A percentile compares a stretch with the other conserved stretches of the same genome.
Evolutionary conservation across 495 filamentous ascomycete genomes (phyloP).

Genomic region (Trichoderma gamsii): DNA sequence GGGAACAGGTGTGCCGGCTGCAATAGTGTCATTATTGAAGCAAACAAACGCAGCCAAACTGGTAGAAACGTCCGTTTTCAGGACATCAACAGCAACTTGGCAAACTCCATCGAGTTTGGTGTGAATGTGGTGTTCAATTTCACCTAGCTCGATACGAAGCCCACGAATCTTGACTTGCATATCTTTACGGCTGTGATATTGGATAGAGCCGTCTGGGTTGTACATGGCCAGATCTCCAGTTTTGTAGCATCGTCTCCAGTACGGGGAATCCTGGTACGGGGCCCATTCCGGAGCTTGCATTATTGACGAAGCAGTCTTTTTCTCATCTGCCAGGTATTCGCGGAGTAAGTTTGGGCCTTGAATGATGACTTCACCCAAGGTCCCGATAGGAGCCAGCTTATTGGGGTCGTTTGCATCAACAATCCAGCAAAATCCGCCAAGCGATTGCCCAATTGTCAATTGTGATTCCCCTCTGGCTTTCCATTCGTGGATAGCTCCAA

Average conservation of each 20-base stretch:
- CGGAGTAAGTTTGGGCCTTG: constrained; percentile 37
- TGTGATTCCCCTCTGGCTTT: not conserved
- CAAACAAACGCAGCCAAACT: not conserved
- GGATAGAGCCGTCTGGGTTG: no score
- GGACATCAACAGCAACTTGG: constrained; percentile 40
- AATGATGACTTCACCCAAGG: constrained; percentile 38
- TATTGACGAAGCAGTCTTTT: not conserved
- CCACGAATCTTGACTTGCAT: no score
- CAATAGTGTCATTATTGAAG: not conserved
- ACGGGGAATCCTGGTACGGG: not conserved
- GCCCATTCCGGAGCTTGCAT: not conserved
- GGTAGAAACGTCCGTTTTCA: constrained; percentile 19
- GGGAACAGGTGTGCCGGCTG: constrained; percentile 2
- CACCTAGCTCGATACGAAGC: no score
- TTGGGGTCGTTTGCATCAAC: constrained; percentile 45
- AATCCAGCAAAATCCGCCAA: constrained; percentile 47
- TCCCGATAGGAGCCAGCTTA: constrained; percentile 44
- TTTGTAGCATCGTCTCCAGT: constrained; percentile 23
- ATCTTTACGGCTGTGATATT: no score
- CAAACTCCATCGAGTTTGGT: constrained; percentile 21
- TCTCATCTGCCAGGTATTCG: constrained; percentile 38
- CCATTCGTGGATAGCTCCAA: constrained; percentile 17
- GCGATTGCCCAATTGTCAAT: constrained; percentile 44
- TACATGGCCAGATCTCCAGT: no score
- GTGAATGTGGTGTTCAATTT: constrained; percentile 28